A percentile compares a stretch with the other conserved stretches of the same genome.
Conservation (phyloP, 306 rosid genomes). For the Sicyos edulis region DNA sequence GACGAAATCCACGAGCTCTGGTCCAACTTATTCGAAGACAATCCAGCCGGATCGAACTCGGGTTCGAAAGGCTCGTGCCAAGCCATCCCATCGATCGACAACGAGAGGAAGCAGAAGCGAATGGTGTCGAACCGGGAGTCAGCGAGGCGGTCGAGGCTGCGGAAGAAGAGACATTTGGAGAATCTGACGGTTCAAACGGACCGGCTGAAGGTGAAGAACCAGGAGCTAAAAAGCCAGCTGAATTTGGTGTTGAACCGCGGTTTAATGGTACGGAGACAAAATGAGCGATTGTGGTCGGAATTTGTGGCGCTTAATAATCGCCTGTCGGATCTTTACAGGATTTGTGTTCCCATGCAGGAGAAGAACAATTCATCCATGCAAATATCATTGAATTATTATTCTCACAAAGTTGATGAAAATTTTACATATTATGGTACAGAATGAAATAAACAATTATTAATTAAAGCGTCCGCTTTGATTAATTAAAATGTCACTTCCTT, state of each 20-base stretch:
- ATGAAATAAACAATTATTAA: no score
- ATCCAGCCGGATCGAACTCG: not conserved
- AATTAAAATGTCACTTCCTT: not conserved
- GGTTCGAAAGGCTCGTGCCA: conserved; percentile 11
- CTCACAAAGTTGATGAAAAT: not conserved
- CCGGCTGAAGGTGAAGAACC: conserved; percentile 15
- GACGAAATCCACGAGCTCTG: conserved; percentile 20
- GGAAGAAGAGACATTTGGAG: conserved; percentile 26
- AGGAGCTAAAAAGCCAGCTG: conserved; percentile 16
- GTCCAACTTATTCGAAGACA: conserved; percentile 9
- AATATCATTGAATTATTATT: not conserved
- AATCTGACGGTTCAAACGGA: not conserved
- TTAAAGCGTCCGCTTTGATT: not conserved
- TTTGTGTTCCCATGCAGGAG: not conserved
- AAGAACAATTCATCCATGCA: conserved; percentile 7
- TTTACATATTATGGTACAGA: not conserved
- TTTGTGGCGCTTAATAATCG: conserved; percentile 18
- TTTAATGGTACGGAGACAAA: conserved; percentile 5
- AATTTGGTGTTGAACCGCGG: not conserved
- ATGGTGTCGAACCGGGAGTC: conserved; percentile 23
- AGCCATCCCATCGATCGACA: not conserved
- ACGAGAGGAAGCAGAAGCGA: not conserved
- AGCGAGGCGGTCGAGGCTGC: conserved; percentile 19
- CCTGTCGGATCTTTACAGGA: conserved; percentile 11
- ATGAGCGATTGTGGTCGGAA: conserved; percentile 16